Percentiles rank a stretch among this genome's conserved stretches.
These are phyloP conservation scores for Mimosa pudica DNA, from an alignment of 306 rosid species.

Conservation along the genomic window DNA sequence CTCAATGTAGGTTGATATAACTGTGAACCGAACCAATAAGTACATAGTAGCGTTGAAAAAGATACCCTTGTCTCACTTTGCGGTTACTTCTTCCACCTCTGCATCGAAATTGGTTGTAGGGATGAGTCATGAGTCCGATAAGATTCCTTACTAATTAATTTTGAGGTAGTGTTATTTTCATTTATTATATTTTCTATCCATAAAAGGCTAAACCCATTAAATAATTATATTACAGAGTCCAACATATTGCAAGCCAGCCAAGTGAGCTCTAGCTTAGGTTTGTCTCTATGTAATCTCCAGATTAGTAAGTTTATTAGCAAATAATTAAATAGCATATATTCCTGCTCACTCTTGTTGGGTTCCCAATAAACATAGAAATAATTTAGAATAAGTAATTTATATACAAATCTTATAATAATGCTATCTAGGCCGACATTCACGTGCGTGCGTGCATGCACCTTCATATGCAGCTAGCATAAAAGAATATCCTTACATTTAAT, in stretches of 20 bases:
- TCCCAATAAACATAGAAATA: neutral
- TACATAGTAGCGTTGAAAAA: too few species aligned
- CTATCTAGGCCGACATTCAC: constrained; percentile 13
- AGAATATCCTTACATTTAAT: constrained; percentile 41
- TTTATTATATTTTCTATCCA: neutral
- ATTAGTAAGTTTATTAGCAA: constrained; percentile 27
- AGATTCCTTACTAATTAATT: neutral
- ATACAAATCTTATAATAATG: neutral
- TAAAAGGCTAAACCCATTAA: neutral
- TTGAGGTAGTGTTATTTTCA: neutral
- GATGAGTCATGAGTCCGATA: too few species aligned
- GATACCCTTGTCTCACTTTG: neutral
- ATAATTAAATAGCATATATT: constrained; percentile 41
- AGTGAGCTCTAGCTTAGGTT: constrained; percentile 29
- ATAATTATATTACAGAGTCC: neutral
- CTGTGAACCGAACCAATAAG: too few species aligned
- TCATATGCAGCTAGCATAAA: constrained; percentile 46
- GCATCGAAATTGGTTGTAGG: neutral
- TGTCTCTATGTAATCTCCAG: constrained; percentile 25
- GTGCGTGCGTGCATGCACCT: constrained; percentile 34
- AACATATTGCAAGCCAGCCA: constrained; percentile 32
- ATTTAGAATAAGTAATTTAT: neutral
- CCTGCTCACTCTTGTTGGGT: constrained; percentile 33
- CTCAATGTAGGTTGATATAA: too few species aligned
- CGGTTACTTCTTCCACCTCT: neutral